phyloP scores from a whole-genome alignment of 441 rosid genomes.

The Mallotus japonicus region DNA sequence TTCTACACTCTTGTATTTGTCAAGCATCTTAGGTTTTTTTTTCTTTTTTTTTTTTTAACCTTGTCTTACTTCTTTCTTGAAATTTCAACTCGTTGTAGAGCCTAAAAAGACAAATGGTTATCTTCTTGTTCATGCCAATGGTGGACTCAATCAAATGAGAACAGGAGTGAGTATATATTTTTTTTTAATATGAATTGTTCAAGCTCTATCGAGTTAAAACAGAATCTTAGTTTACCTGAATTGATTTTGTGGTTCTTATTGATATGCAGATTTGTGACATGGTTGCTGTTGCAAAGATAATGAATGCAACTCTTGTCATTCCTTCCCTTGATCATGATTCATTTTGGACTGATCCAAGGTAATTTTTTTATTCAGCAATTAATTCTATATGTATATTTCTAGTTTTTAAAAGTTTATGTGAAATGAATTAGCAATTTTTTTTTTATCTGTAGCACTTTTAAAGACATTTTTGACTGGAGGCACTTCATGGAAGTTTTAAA shows the following conservation, averaged over 20 bases:
- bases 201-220: background rate
- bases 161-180: slow-evolving; percentile 58
- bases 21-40: background rate
- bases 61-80: background rate
- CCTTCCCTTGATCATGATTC: slow-evolving; percentile 91
- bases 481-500: slow-evolving; percentile 68
- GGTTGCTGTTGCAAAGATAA: slow-evolving; percentile 92
- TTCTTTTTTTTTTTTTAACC: too few species aligned
- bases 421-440: background rate
- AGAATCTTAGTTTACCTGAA: background rate
- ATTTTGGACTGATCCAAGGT: slow-evolving; percentile 98
- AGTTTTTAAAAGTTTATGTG: background rate
- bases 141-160: slow-evolving; percentile 98
- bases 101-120: slow-evolving; percentile 64
- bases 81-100: slow-evolving; percentile 31
- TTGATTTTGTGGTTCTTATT: slow-evolving; percentile 8
- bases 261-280: slow-evolving; percentile 80
- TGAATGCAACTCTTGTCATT: slow-evolving; percentile 96
- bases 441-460: slow-evolving; percentile 62
- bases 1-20: background rate
- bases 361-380: slow-evolving; percentile 9
- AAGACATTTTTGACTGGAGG: slow-evolving; percentile 95
- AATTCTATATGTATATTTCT: background rate
- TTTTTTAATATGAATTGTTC: background rate
- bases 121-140: slow-evolving; percentile 85